Base-by-base conservation (phyloP, 345 rosid species). In the Syzygium aromaticum region DNA sequence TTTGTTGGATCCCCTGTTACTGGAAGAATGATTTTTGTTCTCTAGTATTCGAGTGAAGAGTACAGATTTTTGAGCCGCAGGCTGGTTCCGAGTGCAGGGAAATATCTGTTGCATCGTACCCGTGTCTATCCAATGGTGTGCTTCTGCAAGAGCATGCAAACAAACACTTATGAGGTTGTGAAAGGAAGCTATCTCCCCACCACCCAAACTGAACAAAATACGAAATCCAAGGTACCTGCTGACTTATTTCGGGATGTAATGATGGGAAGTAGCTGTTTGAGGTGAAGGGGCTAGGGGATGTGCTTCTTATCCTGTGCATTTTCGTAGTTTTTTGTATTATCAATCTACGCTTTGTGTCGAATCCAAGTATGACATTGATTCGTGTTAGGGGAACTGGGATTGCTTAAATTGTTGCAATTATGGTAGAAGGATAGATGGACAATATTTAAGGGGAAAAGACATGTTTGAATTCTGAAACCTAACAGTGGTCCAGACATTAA, bases 121-220 rank as follows among this genome's bases (percentile, higher is more conserved):
- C 82, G 59, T 30, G 90, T 87, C 38, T 84, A 63, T 90, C 93
- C 92, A 77, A 87, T 85, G 57, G 89, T 77, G 85, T 93, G 94
- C 87, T 93, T 92, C 16, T 89, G 90, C 78, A 92, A 94, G 91
- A 88, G 88, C 86, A 87, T 94, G 80, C 98, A 96, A 86, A 93
- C 96, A 5, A 53, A 89, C 85, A 89, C 93, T 25, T 91, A 88
- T 87, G 93, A 92, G 49, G 86, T 93, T 84, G 89, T 92, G 46
- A 89, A 89, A 84, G 91, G 94, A 87, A 96, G 97, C 91, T 95
- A 95, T 53, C n/a, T 92, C 14, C 94, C 96, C 86, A 88, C 89
- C 87, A 83, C 94, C 54, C 90, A 87, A 63, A 54, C 85, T 85
- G 64, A 84, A 73, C 84, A 88, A 84, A 87, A 90, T 52, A 88